These are phyloP conservation scores for Wickerhamiella domercqiae DNA, from an alignment of 805 yeast genomes.

Conservation along the genomic window DNA sequence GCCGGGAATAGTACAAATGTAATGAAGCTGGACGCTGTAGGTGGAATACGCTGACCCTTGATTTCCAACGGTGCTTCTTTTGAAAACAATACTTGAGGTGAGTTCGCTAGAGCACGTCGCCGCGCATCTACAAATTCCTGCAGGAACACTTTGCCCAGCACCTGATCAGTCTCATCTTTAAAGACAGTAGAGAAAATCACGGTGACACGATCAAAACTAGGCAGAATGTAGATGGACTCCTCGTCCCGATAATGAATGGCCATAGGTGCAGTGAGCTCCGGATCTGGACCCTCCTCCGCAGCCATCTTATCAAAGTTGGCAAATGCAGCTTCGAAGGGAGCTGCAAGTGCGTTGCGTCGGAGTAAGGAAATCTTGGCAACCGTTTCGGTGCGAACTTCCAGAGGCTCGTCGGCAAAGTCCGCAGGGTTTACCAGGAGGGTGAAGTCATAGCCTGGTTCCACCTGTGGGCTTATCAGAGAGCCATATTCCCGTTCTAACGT, in stretches of 20 bases:
- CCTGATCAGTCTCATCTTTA: conserved; percentile 90
- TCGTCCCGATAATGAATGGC: conserved; percentile 79
- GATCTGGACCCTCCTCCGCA: conserved; percentile 27
- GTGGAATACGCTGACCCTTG: conserved; percentile 24
- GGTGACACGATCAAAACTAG: conserved; percentile 91
- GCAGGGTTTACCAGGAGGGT: conserved; percentile 54
- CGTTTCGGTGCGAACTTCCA: conserved; percentile 36
- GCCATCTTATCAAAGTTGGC: conserved; percentile 53
- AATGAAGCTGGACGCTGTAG: conserved; percentile 25
- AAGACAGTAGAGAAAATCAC: conserved; percentile 89
- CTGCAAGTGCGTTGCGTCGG: conserved; percentile 78
- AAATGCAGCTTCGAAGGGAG: conserved; percentile 84
- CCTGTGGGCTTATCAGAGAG: conserved; percentile 32
- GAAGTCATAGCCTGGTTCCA: conserved; percentile 72
- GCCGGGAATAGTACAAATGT: conserved; percentile 39
- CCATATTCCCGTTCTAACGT: conserved; percentile 33
- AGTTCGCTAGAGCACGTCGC: conserved; percentile 87
- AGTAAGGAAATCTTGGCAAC: conserved; percentile 55
- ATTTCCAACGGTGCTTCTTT: conserved; percentile 88
- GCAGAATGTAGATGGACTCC: conserved; percentile 79
- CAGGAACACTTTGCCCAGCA: conserved; percentile 24
- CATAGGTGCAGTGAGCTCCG: conserved; percentile 40
- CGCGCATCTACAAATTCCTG: conserved; percentile 89
- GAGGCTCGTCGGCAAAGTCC: conserved; percentile 23
- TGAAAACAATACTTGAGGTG: conserved; percentile 92